These are phyloP conservation scores for Massarina eburnea DNA, from an alignment of 2,329 filamentous ascomycete species.

Conservation along the genomic window DNA sequence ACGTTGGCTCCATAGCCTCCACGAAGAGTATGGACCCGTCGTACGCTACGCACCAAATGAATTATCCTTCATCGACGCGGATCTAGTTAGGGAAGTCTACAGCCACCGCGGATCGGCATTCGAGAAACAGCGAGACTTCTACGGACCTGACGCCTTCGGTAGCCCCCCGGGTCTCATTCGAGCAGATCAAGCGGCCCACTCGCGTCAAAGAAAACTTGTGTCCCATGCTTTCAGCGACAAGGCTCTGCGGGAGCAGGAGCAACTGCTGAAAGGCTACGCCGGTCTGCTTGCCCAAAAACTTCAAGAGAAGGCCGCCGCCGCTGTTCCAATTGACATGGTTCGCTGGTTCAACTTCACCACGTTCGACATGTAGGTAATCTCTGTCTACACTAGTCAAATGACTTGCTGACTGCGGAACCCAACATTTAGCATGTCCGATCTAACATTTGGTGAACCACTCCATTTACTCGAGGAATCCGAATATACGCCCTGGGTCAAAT, in stretches of 20 bases:
- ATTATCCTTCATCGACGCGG: slow-evolving; percentile 39
- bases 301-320: slow-evolving; percentile 19
- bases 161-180: slow-evolving; percentile 26
- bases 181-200: slow-evolving; percentile 37
- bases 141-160: slow-evolving; percentile 32
- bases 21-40: slow-evolving; percentile 42
- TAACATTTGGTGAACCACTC: slow-evolving; percentile 34
- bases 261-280: slow-evolving; percentile 39
- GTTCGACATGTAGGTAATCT: too few species aligned
- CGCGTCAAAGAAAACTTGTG: slow-evolving; percentile 37
- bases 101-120: slow-evolving; percentile 34
- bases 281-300: slow-evolving; percentile 41
- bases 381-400: too few species aligned
- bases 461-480: slow-evolving; percentile 15
- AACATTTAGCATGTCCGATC: slow-evolving; percentile 28
- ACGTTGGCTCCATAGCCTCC: slow-evolving; percentile 28
- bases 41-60: slow-evolving; percentile 43
- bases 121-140: slow-evolving; percentile 37
- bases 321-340: slow-evolving; percentile 20
- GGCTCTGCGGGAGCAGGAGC: slow-evolving; percentile 39
- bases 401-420: neutral
- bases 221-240: slow-evolving; percentile 43
- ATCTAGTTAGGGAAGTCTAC: slow-evolving; percentile 45
- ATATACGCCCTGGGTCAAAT: slow-evolving; percentile 33
- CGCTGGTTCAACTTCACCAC: slow-evolving; percentile 29